Percentiles rank a stretch among this genome's conserved stretches.
phyloP scores from a whole-genome alignment of 2,329 filamentous ascomycete species.

The Pezicula carpinea region DNA sequence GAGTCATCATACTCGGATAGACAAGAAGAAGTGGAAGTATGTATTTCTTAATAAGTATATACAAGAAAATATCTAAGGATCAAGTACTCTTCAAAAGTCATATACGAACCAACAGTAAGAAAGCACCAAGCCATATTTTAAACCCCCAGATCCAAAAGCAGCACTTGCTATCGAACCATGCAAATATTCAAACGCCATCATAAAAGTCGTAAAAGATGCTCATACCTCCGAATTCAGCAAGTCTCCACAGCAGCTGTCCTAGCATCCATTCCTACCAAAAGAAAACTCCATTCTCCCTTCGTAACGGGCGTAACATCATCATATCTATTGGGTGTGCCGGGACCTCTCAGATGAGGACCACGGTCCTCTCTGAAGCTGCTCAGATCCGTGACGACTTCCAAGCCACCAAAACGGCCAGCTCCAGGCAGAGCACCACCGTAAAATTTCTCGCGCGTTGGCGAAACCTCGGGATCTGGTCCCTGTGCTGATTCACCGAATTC shows the following conservation, averaged over 20 bases:
- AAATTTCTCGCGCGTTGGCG: too few species aligned
- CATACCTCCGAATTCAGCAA: conserved; percentile 29
- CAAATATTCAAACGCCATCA: conserved; percentile 1
- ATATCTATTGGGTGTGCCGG: conserved; percentile 53
- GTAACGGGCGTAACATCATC: conserved; percentile 61
- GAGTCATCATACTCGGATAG: too few species aligned
- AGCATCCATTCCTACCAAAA: conserved; percentile 43
- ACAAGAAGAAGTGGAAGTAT: too few species aligned
- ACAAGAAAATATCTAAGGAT: too few species aligned
- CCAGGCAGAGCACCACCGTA: too few species aligned
- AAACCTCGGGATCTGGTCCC: too few species aligned
- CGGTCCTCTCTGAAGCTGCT: conserved; percentile 15
- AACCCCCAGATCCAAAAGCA: conserved; percentile 22
- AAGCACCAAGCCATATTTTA: too few species aligned
- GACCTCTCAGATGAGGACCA: conserved; percentile 35
- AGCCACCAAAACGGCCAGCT: too few species aligned
- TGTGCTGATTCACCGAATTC: neutral
- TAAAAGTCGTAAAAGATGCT: neutral
- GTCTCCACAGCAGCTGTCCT: conserved; percentile 48
- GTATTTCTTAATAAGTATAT: too few species aligned
- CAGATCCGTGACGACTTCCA: neutral
- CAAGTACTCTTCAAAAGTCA: too few species aligned
- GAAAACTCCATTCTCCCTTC: conserved; percentile 57
- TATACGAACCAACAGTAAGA: too few species aligned
- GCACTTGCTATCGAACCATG: conserved; percentile 25